Evolutionary conservation across 176 grass and related monocot genomes (phyloP), one percentile per base, ranked within the genome.

Genomic region (Cocos nucifera): DNA sequence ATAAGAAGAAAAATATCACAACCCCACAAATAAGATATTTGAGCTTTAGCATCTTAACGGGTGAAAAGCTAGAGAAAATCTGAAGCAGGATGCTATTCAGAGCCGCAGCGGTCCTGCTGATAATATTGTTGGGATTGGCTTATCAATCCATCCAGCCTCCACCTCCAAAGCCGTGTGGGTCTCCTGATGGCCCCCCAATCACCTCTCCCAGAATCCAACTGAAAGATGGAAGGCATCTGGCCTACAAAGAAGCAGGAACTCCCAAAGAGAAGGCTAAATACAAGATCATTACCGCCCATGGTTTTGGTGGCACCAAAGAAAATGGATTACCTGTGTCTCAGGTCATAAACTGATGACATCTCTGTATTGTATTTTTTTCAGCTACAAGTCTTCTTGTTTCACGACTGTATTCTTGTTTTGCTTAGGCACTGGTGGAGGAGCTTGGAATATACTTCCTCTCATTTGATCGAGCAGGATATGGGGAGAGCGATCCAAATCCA

Each of bases 191-290:
- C 6, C 83, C 70, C 0, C 35, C 62, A 1, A n/a, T 87, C 64
- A 87, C 73, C 49, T 80, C 80, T 3, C 62, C 69, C 17, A 58
- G 80, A 60, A 55, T 92, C 49, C 70, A 30, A 69, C 77, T 92
- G 51, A 65, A 58, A 61, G 88, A 92, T 50, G 83, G 88, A 57
- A 68, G 77, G 27, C 61, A 83, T 51, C 53, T 92, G n/a, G 88
- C 83, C 8, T 83, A 80, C 79, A 83, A 54, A 70, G 83, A 87
- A 75, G 58, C 64, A 19, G 88, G 88, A n/a, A 77, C 71, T 18
- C 57, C 19, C 50, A 92, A 63, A 75, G 35, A 86, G 48, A 69
- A 53, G 8, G 69, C 88, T 49, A 75, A 62, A 53, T 80, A 78
- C 60, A 86, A 77, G 74, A 58, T 83, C 58, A 59, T 92, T 10